A percentile compares a stretch with the other conserved stretches of the same genome.
These are phyloP conservation scores for Carex sylvatica DNA, from an alignment of 202 grass and related monocot species.

Conservation along the genomic window DNA sequence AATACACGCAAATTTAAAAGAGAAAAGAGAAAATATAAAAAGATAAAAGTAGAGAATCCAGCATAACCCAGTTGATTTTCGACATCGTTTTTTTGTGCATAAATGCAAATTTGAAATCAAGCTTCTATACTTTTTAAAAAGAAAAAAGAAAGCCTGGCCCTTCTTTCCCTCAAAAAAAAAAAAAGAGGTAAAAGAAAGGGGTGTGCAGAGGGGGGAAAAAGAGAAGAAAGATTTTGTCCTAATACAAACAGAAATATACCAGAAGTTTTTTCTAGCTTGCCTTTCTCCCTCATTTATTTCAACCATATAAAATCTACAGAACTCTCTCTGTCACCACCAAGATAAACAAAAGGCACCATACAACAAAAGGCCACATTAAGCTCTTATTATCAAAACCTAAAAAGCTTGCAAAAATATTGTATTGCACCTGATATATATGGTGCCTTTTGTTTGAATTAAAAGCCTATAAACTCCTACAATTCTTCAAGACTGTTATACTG, in stretches of 20 bases:
- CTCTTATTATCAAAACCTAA: conserved; percentile 13
- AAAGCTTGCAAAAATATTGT: not conserved
- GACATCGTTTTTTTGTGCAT: too few relatives aligned
- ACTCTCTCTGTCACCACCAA: not conserved
- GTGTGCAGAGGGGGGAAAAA: not conserved
- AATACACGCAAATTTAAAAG: not conserved
- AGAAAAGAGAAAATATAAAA: not conserved
- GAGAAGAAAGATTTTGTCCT: not conserved
- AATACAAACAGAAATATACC: not conserved
- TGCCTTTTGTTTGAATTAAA: not conserved
- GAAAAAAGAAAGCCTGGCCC: too few relatives aligned
- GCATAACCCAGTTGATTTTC: not conserved
- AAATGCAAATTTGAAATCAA: too few relatives aligned
- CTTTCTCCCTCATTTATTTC: conserved; percentile 5
- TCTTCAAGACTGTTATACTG: conserved; percentile 35
- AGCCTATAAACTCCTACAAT: conserved; percentile 7
- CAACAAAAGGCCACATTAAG: not conserved
- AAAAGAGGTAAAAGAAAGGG: not conserved
- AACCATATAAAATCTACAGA: not conserved
- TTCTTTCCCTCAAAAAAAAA: too few relatives aligned
- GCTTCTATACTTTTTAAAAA: too few relatives aligned
- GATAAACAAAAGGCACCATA: conserved; percentile 8
- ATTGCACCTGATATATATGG: not conserved
- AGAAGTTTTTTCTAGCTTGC: not conserved
- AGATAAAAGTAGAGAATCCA: not conserved